phyloP scores from a whole-genome alignment of 148 eudicot genomes.

The Nyssa sinensis region DNA sequence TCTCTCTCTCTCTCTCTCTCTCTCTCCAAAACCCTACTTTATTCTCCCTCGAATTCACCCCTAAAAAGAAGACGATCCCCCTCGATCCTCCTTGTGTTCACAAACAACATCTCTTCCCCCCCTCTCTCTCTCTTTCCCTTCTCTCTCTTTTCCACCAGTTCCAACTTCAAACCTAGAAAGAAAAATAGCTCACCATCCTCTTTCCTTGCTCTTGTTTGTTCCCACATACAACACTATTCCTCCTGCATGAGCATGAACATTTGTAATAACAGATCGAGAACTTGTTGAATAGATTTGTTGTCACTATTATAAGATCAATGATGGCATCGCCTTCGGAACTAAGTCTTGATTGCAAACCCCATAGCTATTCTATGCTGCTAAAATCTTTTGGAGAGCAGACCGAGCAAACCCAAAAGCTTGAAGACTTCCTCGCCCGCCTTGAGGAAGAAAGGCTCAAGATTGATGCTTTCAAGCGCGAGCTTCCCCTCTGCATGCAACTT shows the following conservation, averaged over 20 bases:
- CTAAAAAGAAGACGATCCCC: conserved; percentile 48
- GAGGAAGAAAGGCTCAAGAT: conserved; percentile 92
- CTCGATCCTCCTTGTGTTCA: conserved; percentile 80
- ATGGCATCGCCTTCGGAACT: conserved; percentile 73
- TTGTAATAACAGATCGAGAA: conserved; percentile 19
- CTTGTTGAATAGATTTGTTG: conserved; percentile 12
- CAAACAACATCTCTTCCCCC: conserved; percentile 41
- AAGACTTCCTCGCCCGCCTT: conserved; percentile 72
- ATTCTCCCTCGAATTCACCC: conserved; percentile 69
- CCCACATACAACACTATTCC: conserved; percentile 16
- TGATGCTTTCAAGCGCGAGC: conserved; percentile 97
- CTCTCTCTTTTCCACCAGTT: too few relatives aligned
- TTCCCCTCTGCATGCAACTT: conserved; percentile 94
- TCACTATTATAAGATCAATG: conserved; percentile 28
- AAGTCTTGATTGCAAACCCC: conserved; percentile 75
- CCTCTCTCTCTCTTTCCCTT: conserved; percentile 29
- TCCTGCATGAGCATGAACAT: conserved; percentile 35
- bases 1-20: conserved; percentile 33
- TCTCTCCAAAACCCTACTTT: conserved; percentile 60
- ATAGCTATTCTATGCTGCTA: conserved; percentile 65
- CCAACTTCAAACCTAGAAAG: conserved; percentile 26
- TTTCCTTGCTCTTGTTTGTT: conserved; percentile 28
- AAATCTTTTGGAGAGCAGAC: conserved; percentile 55
- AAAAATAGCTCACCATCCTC: conserved; percentile 20
- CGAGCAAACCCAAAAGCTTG: conserved; percentile 48